Evolutionary conservation across 2,329 filamentous ascomycete species (phyloP), one percentile per base, ranked within the genome.

Genomic region (Apiospora hydei): DNA sequence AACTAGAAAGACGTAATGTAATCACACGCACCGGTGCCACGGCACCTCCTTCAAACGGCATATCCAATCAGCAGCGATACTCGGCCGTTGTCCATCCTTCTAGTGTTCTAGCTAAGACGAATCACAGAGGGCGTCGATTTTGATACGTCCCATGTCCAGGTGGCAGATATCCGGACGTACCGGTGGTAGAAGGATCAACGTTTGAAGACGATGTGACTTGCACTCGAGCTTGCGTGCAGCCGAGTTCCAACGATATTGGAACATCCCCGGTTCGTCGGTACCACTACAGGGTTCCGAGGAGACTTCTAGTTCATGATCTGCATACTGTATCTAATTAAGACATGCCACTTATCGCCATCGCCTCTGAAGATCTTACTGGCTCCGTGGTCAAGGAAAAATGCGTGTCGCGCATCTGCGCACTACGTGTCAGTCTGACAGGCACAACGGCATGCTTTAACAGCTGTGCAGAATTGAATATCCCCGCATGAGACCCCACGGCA

Each of bases 381-480:
- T 41, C 57, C 16, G 57, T 16, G 34, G 57, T 21, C 57, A 18
- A 64, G 57, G 57, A 16, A 41, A 61, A 64, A n/a, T 64, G 57
- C 34, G 57, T 64, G 57, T 64, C 34, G 57, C 57, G 57, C 57
- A 64, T 64, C 34, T 75, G 76, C 73, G 70, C 76, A 78, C 78
- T 79, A 80, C 78, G 79, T 80, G 79, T 80, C 79, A 79, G 75
- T 80, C 77, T 73, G 72, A 71, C 74, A 75, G 74, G 71, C 73
- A 74, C 71, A 71, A 77, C 47, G 49, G 30, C 26, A 49, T 49
- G 49, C 30, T 38, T 38, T 69, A 41, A 38, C 41, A 57, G 47
- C 34, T 57, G 49, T 41, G 30, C 73, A 75, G 72, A 38, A 74
- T 70, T 70, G 70, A 26, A 18, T 71, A 73, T 72, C 71, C 74